Evolutionary conservation across 1,284 basidiomycete genomes (phyloP).

Genomic region (Ceratobasidium sp.): DNA sequence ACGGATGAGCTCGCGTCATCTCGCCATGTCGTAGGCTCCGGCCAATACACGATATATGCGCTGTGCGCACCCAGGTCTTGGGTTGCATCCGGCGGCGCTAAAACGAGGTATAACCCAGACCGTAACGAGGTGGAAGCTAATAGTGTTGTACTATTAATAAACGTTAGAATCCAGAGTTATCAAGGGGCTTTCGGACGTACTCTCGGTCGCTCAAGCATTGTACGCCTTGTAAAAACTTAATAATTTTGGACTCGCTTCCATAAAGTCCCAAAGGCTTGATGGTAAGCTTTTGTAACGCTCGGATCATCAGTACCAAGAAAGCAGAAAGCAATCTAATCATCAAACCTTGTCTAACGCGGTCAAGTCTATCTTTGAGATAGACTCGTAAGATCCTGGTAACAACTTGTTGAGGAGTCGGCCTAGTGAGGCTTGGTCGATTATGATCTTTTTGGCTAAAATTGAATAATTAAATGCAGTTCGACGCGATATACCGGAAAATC

Average conservation of each 20-base stretch:
- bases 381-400: constrained; percentile 20
- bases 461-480: neutral
- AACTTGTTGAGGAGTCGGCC: constrained; percentile 37
- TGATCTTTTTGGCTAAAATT: constrained; percentile 12
- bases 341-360: constrained; percentile 54
- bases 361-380: constrained; percentile 61
- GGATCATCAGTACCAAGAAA: neutral
- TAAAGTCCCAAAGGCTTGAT: constrained; percentile 69
- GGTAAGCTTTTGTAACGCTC: constrained; percentile 56
- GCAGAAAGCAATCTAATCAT: neutral
- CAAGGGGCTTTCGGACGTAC: constrained; percentile 34
- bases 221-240: constrained; percentile 58
- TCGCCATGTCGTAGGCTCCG: constrained; percentile 49
- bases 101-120: constrained; percentile 65
- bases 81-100: neutral
- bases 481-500: neutral
- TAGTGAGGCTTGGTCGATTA: constrained; percentile 47
- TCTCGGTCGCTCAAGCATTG: constrained; percentile 22
- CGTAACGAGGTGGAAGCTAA: constrained; percentile 55
- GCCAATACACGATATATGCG: constrained; percentile 49
- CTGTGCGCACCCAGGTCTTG: too few relatives aligned
- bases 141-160: constrained; percentile 53
- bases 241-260: constrained; percentile 66
- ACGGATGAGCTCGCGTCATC: constrained; percentile 38
- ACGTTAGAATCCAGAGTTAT: constrained; percentile 26